Percentiles rank a stretch among this genome's conserved stretches.
phyloP scores from a whole-genome alignment of 1,139 yeast genomes.

The Scheffersomyces illinoinensis region DNA sequence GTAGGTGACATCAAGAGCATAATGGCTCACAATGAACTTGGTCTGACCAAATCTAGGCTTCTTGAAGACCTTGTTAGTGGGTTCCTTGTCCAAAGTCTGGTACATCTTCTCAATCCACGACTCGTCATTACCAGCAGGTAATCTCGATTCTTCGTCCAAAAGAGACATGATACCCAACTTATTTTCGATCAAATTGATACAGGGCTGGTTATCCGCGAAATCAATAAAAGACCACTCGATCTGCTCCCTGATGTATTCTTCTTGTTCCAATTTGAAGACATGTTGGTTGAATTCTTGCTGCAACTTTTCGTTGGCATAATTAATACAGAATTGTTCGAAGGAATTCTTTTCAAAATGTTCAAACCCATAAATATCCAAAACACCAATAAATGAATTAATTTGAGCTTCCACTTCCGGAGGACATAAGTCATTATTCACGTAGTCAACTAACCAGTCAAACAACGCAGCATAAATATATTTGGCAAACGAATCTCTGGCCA shows the following conservation, averaged over 20 bases:
- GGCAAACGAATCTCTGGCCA: conserved; percentile 94
- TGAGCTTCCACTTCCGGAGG: conserved; percentile 63
- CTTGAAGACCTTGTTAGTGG: conserved; percentile 77
- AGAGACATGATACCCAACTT: conserved; percentile 84
- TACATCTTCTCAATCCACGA: conserved; percentile 91
- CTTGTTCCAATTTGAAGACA: conserved; percentile 95
- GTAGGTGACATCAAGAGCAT: conserved; percentile 91
- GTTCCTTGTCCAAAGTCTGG: conserved; percentile 78
- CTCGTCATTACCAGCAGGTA: conserved; percentile 93
- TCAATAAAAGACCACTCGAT: conserved; percentile 98
- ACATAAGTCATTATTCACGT: conserved; percentile 80
- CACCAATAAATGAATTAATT: conserved; percentile 85
- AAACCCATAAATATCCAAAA: conserved; percentile 94
- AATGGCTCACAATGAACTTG: conserved; percentile 87
- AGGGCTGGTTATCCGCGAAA: conserved; percentile 95
- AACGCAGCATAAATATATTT: conserved; percentile 90
- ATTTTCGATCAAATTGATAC: conserved; percentile 90
- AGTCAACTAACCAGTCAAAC: conserved; percentile 92
- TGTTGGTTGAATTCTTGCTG: conserved; percentile 98
- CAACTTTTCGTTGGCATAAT: conserved; percentile 94
- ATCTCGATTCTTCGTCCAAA: conserved; percentile 91
- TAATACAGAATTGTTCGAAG: conserved; percentile 96
- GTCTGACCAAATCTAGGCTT: conserved; percentile 95
- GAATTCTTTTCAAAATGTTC: conserved; percentile 94
- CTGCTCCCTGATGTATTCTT: conserved; percentile 87